Conservation (phyloP, 768 basidiomycete genomes). For the Russula compacta region DNA sequence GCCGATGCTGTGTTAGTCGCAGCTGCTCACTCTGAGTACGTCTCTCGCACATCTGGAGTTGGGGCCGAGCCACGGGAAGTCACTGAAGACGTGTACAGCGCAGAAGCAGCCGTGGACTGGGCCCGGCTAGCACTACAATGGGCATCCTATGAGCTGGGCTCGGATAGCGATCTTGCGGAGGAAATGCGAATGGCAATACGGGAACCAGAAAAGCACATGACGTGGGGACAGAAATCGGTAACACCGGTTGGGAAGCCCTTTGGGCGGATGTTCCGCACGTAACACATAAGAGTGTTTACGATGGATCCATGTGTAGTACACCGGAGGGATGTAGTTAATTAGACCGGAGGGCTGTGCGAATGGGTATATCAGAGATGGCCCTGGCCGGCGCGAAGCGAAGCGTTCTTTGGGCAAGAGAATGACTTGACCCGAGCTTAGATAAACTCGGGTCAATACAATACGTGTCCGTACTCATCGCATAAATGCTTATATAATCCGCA, state of each 20-base stretch:
- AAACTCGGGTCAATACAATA: background rate
- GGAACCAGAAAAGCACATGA: constrained; percentile 35
- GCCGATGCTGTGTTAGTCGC: constrained; percentile 53
- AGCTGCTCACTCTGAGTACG: constrained; percentile 56
- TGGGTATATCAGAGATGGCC: no score
- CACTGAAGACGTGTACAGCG: constrained; percentile 28
- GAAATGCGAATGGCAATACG: constrained; percentile 31
- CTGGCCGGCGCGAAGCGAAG: no score
- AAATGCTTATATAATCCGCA: background rate
- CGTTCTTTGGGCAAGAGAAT: background rate
- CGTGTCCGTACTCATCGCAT: background rate
- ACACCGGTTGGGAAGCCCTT: constrained; percentile 19
- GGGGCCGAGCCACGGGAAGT: background rate
- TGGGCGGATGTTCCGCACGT: background rate
- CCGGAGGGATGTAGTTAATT: no score
- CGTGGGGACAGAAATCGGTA: constrained; percentile 36
- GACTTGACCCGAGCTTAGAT: background rate
- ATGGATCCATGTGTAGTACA: background rate
- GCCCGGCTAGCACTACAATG: constrained; percentile 40
- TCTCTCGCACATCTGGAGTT: constrained; percentile 5
- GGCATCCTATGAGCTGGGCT: constrained; percentile 49
- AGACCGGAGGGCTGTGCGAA: no score
- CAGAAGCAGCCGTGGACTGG: constrained; percentile 40
- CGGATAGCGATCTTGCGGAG: constrained; percentile 40
- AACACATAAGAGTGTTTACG: background rate